A percentile compares a stretch with the other conserved stretches of the same genome.
Evolutionary conservation across 345 rosid genomes (phyloP).

Genomic region (Hypericum androsaemum): DNA sequence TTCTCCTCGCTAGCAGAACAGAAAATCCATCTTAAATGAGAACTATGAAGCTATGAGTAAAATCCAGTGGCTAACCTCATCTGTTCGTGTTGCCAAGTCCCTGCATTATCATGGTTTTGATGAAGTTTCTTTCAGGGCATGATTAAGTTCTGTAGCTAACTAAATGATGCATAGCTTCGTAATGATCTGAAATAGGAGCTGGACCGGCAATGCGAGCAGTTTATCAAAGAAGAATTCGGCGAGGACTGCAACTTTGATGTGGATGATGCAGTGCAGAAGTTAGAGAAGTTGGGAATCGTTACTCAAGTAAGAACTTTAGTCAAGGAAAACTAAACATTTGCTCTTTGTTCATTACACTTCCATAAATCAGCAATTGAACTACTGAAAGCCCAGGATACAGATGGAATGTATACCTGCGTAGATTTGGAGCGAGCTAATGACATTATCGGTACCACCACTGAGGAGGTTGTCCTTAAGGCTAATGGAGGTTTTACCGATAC

Average conservation of each 20-base stretch:
- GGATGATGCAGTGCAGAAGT: constrained; percentile 39
- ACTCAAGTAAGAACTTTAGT: constrained; percentile 39
- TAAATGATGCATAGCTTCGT: constrained; percentile 9
- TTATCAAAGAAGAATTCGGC: constrained; percentile 1
- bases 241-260: constrained; percentile 7
- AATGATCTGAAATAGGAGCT: neutral
- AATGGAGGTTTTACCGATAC: neutral
- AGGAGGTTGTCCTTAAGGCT: constrained; percentile 83
- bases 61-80: no score
- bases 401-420: constrained; percentile 65
- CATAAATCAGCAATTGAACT: no score
- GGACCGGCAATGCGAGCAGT: neutral
- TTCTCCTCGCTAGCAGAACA: no score
- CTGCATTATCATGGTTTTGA: no score
- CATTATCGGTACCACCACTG: constrained; percentile 77
- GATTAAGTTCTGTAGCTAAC: no score
- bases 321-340: no score
- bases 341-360: no score
- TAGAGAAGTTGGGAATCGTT: constrained; percentile 77
- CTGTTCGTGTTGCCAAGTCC: no score
- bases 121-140: no score
- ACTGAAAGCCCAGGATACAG: constrained; percentile 42
- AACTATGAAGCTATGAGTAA: no score
- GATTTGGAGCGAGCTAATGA: constrained; percentile 79
- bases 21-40: no score